A percentile compares a stretch with the other conserved stretches of the same genome.
phyloP scores from a whole-genome alignment of 306 rosid genomes.

The Cicer arietinum region DNA sequence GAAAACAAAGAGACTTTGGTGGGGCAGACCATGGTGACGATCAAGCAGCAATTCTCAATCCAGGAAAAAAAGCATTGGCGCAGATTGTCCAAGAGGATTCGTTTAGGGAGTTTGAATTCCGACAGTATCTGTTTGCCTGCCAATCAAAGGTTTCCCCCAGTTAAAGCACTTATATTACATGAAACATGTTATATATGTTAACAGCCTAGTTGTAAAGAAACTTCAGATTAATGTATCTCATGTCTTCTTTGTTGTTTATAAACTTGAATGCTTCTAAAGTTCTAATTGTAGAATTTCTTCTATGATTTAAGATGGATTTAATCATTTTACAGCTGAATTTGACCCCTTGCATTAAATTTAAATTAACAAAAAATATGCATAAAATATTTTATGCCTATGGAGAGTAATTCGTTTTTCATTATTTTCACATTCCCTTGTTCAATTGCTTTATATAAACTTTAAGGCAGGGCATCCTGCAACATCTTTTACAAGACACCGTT shows the following conservation, averaged over 20 bases:
- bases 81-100: slow-evolving; percentile 96
- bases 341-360: background rate
- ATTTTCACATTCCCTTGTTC: background rate
- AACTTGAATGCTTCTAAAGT: slow-evolving; percentile 28
- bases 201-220: slow-evolving; percentile 30
- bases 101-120: slow-evolving; percentile 95
- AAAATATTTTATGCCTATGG: slow-evolving; percentile 17
- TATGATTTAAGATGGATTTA: slow-evolving; percentile 28
- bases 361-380: slow-evolving; percentile 18
- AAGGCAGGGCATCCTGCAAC: slow-evolving; percentile 16
- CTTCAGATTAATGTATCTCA: slow-evolving; percentile 23
- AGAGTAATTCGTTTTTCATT: slow-evolving; percentile 18
- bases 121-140: slow-evolving; percentile 95
- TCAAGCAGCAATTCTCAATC: slow-evolving; percentile 82
- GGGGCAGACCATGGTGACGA: slow-evolving; percentile 89
- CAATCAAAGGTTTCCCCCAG: slow-evolving; percentile 78
- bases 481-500: slow-evolving; percentile 25
- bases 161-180: slow-evolving; percentile 36
- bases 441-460: slow-evolving; percentile 25
- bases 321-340: slow-evolving; percentile 5
- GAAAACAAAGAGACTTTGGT: slow-evolving; percentile 90
- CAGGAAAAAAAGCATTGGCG: slow-evolving; percentile 80
- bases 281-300: slow-evolving; percentile 32
- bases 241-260: slow-evolving; percentile 40
- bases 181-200: slow-evolving; percentile 29